Conservation (phyloP, 257 asterid species). For the Plantago ovata region DNA sequence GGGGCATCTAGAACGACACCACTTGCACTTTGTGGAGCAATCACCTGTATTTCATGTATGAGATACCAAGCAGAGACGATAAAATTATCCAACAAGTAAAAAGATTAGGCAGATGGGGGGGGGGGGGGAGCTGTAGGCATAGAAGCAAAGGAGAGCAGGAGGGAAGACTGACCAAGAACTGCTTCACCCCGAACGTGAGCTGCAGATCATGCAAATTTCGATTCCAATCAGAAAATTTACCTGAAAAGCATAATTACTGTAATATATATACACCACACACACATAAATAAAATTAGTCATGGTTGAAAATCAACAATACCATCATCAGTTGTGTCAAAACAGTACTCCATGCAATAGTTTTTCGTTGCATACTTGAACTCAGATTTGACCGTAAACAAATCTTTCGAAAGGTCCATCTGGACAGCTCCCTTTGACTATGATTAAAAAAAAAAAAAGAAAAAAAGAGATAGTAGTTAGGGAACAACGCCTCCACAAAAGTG, state of each 20-base stretch:
- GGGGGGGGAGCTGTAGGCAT: too few species aligned
- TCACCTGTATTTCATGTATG: constrained; percentile 49
- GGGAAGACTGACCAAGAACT: constrained; percentile 70
- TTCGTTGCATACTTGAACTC: constrained; percentile 71
- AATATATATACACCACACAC: constrained; percentile 24
- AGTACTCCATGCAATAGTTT: constrained; percentile 82
- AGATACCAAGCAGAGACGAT: constrained; percentile 3
- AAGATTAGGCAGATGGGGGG: not conserved
- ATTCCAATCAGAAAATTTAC: constrained; percentile 65
- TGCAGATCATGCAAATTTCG: constrained; percentile 71
- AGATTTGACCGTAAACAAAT: constrained; percentile 67
- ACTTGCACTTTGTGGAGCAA: constrained; percentile 90
- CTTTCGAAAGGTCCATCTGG: constrained; percentile 42
- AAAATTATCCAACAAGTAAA: not conserved
- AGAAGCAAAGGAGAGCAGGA: too few species aligned
- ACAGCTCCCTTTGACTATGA: constrained; percentile 67
- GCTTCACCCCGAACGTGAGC: constrained; percentile 83
- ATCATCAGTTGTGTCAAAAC: constrained; percentile 42
- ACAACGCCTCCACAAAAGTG: too few species aligned
- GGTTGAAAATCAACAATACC: constrained; percentile 37
- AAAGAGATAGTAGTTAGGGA: too few species aligned
- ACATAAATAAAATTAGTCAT: too few species aligned
- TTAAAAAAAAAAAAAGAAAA: too few species aligned
- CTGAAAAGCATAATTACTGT: constrained; percentile 32
- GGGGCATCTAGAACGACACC: constrained; percentile 92